phyloP scores from a whole-genome alignment of 495 filamentous ascomycete species.

The Hypomontagnella submonticulosa region DNA sequence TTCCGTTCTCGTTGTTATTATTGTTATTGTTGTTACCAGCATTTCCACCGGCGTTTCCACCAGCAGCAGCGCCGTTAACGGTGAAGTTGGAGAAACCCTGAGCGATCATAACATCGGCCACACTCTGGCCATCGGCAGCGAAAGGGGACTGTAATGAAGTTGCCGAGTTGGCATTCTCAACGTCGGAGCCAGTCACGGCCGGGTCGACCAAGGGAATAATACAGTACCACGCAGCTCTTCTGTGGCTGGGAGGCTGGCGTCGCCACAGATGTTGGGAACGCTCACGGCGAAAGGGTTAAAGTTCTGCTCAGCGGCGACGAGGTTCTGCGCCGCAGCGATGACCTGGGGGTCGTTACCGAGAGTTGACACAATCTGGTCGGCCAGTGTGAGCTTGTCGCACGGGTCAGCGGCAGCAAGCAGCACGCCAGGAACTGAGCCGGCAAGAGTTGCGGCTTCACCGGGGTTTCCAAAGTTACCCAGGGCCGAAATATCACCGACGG shows the following conservation, averaged over 20 bases:
- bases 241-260: slow-evolving; percentile 66
- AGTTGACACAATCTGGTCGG: slow-evolving; percentile 66
- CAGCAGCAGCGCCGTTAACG: slow-evolving; percentile 48
- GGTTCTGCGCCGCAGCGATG: slow-evolving; percentile 64
- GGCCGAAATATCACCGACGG: slow-evolving; percentile 56
- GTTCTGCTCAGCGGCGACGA: slow-evolving; percentile 75
- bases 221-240: slow-evolving; percentile 66
- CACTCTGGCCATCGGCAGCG: slow-evolving; percentile 62
- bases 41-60: slow-evolving; percentile 17
- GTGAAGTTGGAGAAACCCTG: slow-evolving; percentile 70
- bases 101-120: slow-evolving; percentile 62
- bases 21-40: slow-evolving; percentile 10
- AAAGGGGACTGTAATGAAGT: slow-evolving; percentile 62
- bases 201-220: slow-evolving; percentile 71
- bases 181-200: slow-evolving; percentile 60
- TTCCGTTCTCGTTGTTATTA: slow-evolving; percentile 10
- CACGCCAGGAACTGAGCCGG: slow-evolving; percentile 61
- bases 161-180: slow-evolving; percentile 65
- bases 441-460: slow-evolving; percentile 65
- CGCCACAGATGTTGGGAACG: slow-evolving; percentile 67
- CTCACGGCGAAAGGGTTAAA: slow-evolving; percentile 69
- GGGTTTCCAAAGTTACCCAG: slow-evolving; percentile 61
- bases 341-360: slow-evolving; percentile 64
- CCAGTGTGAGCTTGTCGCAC: slow-evolving; percentile 68
- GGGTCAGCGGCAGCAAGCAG: slow-evolving; percentile 67